Percentiles rank a stretch among this genome's conserved stretches.
Conservation (phyloP, 1,284 basidiomycete genomes). For the Irpex sp. region DNA sequence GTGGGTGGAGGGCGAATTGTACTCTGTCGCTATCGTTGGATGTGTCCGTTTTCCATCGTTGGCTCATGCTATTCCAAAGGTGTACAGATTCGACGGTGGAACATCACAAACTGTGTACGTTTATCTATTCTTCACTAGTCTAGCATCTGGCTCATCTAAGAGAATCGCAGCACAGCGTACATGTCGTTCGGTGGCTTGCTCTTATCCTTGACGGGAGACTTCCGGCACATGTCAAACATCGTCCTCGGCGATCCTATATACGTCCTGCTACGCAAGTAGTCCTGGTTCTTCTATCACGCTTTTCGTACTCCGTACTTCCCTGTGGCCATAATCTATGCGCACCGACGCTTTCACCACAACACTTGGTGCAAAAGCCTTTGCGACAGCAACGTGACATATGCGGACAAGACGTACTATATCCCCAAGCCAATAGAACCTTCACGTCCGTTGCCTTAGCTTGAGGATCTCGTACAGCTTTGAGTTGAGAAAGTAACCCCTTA, state of each 20-base stretch:
- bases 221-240: constrained; percentile 89
- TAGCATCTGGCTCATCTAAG: background rate
- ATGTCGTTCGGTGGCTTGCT: constrained; percentile 96
- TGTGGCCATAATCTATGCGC: background rate
- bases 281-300: background rate
- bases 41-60: background rate
- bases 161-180: constrained; percentile 76
- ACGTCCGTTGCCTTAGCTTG: no score
- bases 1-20: constrained; percentile 36
- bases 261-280: constrained; percentile 79
- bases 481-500: no score
- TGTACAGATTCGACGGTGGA: constrained; percentile 95
- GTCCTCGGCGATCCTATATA: constrained; percentile 94
- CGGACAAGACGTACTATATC: no score
- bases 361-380: no score
- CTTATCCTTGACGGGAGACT: constrained; percentile 92
- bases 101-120: constrained; percentile 75
- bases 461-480: no score
- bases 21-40: background rate
- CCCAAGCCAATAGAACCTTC: no score
- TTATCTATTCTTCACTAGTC: constrained; percentile 7
- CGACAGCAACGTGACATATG: no score
- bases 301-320: background rate
- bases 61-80: constrained; percentile 25
- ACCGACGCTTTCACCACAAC: background rate